Conservation (phyloP, 2,329 filamentous ascomycete species). For the Periconia sp. region DNA sequence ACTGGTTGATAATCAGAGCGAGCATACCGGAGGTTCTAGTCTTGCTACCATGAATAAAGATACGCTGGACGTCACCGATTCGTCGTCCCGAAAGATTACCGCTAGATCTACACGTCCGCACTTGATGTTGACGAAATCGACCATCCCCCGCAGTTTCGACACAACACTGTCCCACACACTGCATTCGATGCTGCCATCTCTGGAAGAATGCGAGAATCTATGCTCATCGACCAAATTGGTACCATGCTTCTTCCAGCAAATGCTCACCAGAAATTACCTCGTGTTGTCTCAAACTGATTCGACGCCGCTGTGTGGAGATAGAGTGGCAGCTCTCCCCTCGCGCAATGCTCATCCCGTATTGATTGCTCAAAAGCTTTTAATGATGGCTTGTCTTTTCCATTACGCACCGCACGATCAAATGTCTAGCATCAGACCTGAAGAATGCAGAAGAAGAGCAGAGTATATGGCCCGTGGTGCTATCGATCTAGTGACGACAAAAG, state of each 20-base stretch:
- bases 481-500: conserved; percentile 6
- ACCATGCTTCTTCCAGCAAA: conserved; percentile 10
- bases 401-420: background rate
- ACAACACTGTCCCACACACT: conserved; percentile 4
- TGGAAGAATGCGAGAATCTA: conserved; percentile 2
- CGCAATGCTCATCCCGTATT: conserved; percentile 6
- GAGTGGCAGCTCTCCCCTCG: background rate
- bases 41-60: background rate
- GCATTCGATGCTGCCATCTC: conserved; percentile 1
- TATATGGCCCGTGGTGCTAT: conserved; percentile 5
- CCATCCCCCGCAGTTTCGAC: background rate
- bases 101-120: no score
- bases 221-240: conserved; percentile 4
- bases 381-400: conserved; percentile 5
- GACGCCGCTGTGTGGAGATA: background rate
- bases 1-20: background rate
- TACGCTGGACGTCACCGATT: no score
- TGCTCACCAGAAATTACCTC: conserved; percentile 4
- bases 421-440: no score
- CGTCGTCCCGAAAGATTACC: no score
- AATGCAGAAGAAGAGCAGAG: conserved; percentile 2
- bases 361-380: conserved; percentile 9
- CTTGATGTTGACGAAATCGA: no score
- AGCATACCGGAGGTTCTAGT: background rate
- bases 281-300: background rate